A percentile compares a stretch with the other conserved stretches of the same genome.
Conservation (phyloP, 768 basidiomycete species). For the Rhodotorula graminis region DNA sequence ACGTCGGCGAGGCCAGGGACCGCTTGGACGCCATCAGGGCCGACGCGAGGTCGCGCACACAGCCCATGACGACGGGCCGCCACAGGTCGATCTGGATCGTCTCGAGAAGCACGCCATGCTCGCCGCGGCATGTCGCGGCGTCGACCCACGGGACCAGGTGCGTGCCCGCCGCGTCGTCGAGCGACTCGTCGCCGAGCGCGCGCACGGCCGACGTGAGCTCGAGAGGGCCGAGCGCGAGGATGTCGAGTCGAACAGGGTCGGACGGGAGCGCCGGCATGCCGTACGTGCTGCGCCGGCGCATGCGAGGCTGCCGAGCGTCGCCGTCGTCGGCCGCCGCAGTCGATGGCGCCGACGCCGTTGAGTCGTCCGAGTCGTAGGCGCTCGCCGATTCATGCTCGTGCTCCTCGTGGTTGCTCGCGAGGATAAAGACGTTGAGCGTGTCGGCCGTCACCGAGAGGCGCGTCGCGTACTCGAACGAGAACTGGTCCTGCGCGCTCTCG, state of each 20-base stretch:
- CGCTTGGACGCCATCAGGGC: slow-evolving; percentile 15
- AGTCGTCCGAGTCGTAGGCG: neutral
- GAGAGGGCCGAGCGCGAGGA: slow-evolving; percentile 25
- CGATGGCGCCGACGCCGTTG: neutral
- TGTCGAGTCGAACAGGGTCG: slow-evolving; percentile 32
- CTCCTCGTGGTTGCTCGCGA: slow-evolving; percentile 10
- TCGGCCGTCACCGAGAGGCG: slow-evolving; percentile 14
- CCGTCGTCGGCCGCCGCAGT: too few relatives aligned
- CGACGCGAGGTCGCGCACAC: slow-evolving; percentile 53
- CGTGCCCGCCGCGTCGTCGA: neutral
- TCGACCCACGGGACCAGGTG: slow-evolving; percentile 15
- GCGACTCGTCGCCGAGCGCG: slow-evolving; percentile 18
- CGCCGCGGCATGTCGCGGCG: slow-evolving; percentile 45
- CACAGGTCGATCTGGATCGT: slow-evolving; percentile 64
- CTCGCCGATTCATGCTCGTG: neutral
- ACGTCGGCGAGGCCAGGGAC: slow-evolving; percentile 45
- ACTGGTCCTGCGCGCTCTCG: slow-evolving; percentile 14
- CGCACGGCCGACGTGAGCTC: slow-evolving; percentile 11
- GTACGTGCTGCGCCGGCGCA: neutral
- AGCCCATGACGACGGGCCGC: slow-evolving; percentile 58
- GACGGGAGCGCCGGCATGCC: slow-evolving; percentile 12
- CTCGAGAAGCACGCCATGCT: slow-evolving; percentile 57
- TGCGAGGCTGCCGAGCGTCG: too few relatives aligned
- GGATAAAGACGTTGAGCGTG: slow-evolving; percentile 28
- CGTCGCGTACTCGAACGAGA: slow-evolving; percentile 14